Evolutionary conservation across 176 grass and related monocot species (phyloP), one percentile per base, ranked within the genome.

Genomic region (Oryza nivara): DNA sequence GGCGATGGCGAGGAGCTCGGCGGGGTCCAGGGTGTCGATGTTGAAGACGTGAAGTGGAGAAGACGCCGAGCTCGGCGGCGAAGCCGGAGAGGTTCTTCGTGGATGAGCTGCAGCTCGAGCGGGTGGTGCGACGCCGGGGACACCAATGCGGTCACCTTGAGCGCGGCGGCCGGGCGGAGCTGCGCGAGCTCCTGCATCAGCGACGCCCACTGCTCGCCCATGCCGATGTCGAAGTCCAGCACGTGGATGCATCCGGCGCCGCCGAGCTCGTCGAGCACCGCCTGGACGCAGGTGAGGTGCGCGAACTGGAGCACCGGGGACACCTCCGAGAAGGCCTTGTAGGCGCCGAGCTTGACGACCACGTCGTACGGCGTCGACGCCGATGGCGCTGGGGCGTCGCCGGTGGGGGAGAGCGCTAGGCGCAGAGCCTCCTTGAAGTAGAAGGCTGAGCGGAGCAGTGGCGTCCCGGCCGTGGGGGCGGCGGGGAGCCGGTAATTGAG

Each of bases 401-500:
- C 73, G n/a, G 43, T 32, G 0, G 87, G 82, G 74, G 87, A 84
- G 38, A 95, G 80, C 83, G 89, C 79, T 1, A 92, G 84, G 73
- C 94, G 83, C 70, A 99, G 48, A 16, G 91, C 91, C 85, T 99
- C 91, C 88, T 96, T 99, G 91, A 92, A 99, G 89, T 99, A 96
- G 84, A 92, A 99, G 86, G 91, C 93, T 1, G 96, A 95, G 82
- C 96, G 96, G 32, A 99, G 84, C 34, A 94, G 81, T 87, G 97
- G 92, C 93, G 88, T 96, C 85, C 89, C 89, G 89, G 93, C 97
- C 88, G 80, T 7, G 19, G 90, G 88, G 23, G 65, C 85, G 78
- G 93, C 90, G 92, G 94, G 97, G 84, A 93, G 89, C 82, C 85
- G 85, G 40, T 99, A 94, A 99, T 99, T 99, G 97, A 99, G 97